These are phyloP conservation scores for Aegilops umbellulata DNA, from an alignment of 176 grass and related monocot genomes.

Conservation along the genomic window DNA sequence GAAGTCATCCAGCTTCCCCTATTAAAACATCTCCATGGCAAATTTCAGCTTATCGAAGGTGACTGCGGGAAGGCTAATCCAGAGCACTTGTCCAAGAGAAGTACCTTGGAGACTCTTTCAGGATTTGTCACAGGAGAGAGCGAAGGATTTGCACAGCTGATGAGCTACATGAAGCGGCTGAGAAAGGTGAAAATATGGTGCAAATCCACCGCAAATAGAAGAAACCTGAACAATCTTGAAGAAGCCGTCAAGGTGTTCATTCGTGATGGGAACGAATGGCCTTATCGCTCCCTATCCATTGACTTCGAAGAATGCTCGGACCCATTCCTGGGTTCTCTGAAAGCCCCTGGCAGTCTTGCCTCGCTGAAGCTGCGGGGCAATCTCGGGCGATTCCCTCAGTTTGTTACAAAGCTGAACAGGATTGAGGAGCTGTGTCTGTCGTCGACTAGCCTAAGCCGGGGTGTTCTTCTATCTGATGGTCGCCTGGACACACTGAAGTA, in stretches of 20 bases:
- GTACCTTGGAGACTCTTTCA: background rate
- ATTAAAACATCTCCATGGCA: background rate
- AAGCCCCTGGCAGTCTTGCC: background rate
- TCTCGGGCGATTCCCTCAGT: background rate
- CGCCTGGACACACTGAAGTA: background rate
- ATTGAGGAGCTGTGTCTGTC: background rate
- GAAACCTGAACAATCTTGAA: background rate
- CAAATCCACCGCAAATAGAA: background rate
- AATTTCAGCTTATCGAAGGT: background rate
- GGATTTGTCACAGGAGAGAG: background rate
- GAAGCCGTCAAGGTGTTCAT: background rate
- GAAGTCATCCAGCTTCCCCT: background rate
- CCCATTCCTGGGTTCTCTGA: background rate
- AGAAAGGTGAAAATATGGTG: background rate
- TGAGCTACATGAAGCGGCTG: background rate
- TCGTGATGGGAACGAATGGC: background rate
- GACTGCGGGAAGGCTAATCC: background rate
- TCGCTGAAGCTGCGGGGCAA: background rate
- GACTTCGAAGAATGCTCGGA: background rate
- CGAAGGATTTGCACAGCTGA: background rate
- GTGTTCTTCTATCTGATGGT: background rate
- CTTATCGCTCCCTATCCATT: background rate
- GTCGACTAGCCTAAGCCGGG: background rate
- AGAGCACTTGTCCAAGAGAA: background rate
- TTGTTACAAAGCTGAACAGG: background rate